Percentiles rank a stretch among this genome's conserved stretches.
Conservation (phyloP, 1,139 yeast species). For the Kurtzmaniella quercitrusa region DNA sequence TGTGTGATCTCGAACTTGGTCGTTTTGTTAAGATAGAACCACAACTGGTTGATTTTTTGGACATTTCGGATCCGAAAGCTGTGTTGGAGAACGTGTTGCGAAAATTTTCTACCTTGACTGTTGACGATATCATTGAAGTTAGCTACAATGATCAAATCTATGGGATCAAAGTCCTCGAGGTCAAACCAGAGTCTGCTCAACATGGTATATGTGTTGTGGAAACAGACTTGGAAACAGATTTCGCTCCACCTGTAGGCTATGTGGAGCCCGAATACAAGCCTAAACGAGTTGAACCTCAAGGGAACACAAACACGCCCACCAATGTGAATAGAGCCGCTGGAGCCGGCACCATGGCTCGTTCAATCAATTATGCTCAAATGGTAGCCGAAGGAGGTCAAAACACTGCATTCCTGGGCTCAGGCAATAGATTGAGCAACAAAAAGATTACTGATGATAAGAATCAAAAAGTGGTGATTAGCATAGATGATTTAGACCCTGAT, state of each 20-base stretch:
- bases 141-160: conserved; percentile 77
- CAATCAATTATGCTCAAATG: conserved; percentile 64
- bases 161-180: conserved; percentile 82
- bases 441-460: conserved; percentile 20
- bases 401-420: conserved; percentile 54
- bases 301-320: conserved; percentile 23
- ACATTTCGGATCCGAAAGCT: conserved; percentile 93
- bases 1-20: conserved; percentile 82
- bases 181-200: conserved; percentile 66
- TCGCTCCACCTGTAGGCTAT: conserved; percentile 98
- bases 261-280: conserved; percentile 76
- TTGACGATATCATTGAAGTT: conserved; percentile 81
- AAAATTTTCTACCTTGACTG: conserved; percentile 83
- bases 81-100: conserved; percentile 89
- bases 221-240: conserved; percentile 94
- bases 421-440: conserved; percentile 72
- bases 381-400: conserved; percentile 32
- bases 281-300: conserved; percentile 25
- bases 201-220: conserved; percentile 90
- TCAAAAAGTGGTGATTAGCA: conserved; percentile 16
- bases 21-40: conserved; percentile 91
- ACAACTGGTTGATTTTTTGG: conserved; percentile 87
- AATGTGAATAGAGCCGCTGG: conserved; percentile 42
- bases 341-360: conserved; percentile 75
- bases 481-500: conserved; percentile 42